Evolutionary conservation across 306 rosid genomes (phyloP).

Genomic region (Rosa persica): DNA sequence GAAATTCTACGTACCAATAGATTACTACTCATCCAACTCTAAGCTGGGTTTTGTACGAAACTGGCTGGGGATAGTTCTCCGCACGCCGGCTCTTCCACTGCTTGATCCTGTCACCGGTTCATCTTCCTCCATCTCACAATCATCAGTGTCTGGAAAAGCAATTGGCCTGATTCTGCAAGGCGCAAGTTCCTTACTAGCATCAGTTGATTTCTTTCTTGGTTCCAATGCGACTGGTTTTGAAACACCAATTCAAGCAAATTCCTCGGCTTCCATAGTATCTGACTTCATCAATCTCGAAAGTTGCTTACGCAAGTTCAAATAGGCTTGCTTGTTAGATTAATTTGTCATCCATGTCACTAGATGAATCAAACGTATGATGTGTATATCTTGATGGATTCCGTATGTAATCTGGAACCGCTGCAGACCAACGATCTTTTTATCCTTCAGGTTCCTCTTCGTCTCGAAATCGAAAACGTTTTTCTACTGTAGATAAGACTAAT

Average conservation of each 20-base stretch:
- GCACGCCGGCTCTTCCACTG: not conserved
- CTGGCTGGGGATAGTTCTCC: not conserved
- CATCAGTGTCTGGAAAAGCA: not conserved
- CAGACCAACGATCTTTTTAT: not conserved
- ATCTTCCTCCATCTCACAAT: not conserved
- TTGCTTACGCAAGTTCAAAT: not conserved
- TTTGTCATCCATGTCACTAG: not conserved
- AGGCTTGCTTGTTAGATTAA: slow-evolving; percentile 1
- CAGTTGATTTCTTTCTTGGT: not conserved
- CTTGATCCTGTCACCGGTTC: not conserved
- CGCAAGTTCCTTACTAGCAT: not conserved
- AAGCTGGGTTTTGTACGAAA: not conserved
- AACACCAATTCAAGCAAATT: not conserved
- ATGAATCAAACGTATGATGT: not conserved
- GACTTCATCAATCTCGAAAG: not conserved
- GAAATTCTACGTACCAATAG: not conserved
- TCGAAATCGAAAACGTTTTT: not conserved
- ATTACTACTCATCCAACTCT: slow-evolving; percentile 2
- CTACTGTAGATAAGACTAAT: not conserved
- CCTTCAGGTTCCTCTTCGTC: not conserved
- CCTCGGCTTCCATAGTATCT: not conserved
- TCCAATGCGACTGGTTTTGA: not conserved
- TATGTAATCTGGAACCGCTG: not conserved
- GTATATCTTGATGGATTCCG: not conserved
- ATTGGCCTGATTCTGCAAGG: not conserved